Conservation (phyloP, 805 yeast species). For the Maudiozyma saulgeensis region DNA sequence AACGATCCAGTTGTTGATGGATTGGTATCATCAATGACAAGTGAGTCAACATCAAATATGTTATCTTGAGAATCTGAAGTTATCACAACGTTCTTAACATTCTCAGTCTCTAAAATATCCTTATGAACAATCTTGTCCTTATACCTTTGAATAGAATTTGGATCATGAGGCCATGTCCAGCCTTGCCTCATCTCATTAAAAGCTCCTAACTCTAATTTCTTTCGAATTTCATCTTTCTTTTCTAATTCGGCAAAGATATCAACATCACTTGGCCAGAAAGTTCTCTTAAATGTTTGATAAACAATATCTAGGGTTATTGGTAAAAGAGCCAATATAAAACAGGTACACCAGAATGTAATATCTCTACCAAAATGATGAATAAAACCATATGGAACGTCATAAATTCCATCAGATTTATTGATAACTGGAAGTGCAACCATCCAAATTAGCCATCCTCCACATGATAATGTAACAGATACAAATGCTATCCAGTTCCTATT, state of each 20-base stretch:
- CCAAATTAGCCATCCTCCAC: conserved; percentile 83
- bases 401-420: conserved; percentile 47
- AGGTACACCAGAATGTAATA: conserved; percentile 76
- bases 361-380: conserved; percentile 68
- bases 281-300: conserved; percentile 45
- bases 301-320: conserved; percentile 61
- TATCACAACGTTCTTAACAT: not conserved
- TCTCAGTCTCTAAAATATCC: conserved; percentile 3
- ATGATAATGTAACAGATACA: conserved; percentile 58
- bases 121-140: conserved; percentile 13
- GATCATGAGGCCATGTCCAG: conserved; percentile 58
- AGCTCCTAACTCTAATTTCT: conserved; percentile 63
- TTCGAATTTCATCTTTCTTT: conserved; percentile 54
- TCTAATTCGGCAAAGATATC: conserved; percentile 75
- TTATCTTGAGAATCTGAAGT: conserved; percentile 3
- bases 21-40: not conserved
- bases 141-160: conserved; percentile 25
- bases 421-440: conserved; percentile 63
- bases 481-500: conserved; percentile 62
- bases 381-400: conserved; percentile 63
- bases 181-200: conserved; percentile 66
- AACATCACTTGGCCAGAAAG: conserved; percentile 60
- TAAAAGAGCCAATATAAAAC: conserved; percentile 45
- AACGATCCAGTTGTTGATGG: not conserved
- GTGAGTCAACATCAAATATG: not conserved